Base-by-base conservation (phyloP, 2,329 filamentous ascomycete species). In the Fusarium odoratissimum region DNA sequence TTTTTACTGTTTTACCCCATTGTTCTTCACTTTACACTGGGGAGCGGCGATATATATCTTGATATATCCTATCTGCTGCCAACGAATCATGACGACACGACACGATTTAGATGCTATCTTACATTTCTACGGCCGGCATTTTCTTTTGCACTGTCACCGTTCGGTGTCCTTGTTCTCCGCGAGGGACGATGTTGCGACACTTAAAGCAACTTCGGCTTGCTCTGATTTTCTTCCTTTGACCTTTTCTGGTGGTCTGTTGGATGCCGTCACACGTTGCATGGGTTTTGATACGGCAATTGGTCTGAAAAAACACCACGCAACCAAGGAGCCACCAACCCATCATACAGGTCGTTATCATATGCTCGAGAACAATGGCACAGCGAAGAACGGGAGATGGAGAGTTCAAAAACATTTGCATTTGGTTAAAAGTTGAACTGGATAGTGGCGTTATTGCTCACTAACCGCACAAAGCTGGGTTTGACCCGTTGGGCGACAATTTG, bases 81-180 rank as follows among this genome's bases (percentile, higher is more conserved):
- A 56, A 77, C 73, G 76, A 77, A 54, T 77, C 69, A 77, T 67
- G 76, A 77, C 64, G 71, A 75, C 63, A 77, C 67, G 76, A 77
- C 48, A 76, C 60, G 61, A 77, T 49, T 70, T 75, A 77, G 76
- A 77, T 69, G 69, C 64, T 62, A 71, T 58, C 67, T 75, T 52
- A 73, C 57, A 56, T 64, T 73, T 64, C 49, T 51, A 73, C 60
- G 75, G 64, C 68, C 65, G 57, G 48, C 58, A 68, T 57, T 67
- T 71, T 58, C 56, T 66, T 46, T 33, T 57, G 44, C 38, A 30
- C 19, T 59, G 63, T 37, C 49, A 45, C 31, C 23, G 12, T 33
- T 48, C 48, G 64, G 37, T 35, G 42, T 40, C 52, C 54, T 37
- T 55, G 56, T 64, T 31, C 51, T 63, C 61, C 55, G 46, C 38